Base-by-base conservation (phyloP, 805 yeast genomes). In the Teunomyces atbi region DNA sequence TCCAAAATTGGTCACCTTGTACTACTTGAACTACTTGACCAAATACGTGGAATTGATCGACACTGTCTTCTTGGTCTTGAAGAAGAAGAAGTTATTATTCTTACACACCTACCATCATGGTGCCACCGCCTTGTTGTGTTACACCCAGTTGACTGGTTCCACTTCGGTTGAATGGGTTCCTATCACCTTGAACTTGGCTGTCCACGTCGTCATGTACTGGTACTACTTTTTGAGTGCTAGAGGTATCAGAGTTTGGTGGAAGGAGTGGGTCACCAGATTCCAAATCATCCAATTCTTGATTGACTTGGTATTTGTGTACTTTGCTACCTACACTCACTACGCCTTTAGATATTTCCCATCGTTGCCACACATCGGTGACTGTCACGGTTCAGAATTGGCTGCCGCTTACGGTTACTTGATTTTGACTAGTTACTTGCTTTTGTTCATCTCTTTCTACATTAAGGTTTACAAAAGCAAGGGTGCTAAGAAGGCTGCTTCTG, bases 241-340 rank as follows among this genome's bases (percentile, higher is more conserved):
- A 65, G 96, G 96, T 48, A 88, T 91, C 63, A 84, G 89, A 61
- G 97, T 92, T 45, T 91, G 97, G 97, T 92, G 99, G 99, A 92
- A 94, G 74, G 95, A 91, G 75, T 92, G 97, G 97, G 97, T 92
- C 56, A 92, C 99, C 46, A 80, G 96, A 55, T 84, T 89, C 77
- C 99, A 92, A 76, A 92, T 92, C 71, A 74, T 88, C 60, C 99
- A 92, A 74, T 92, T 92, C 64, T 72, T 92, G 56, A 77, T 92
- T 62, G 99, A 92, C 69, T 79, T 92, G 62, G 82, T 77, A 36
- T 91, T 92, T 65, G 95, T 94, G 54, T 94, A 90, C 77, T 90
- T 88, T 68, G 96, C 97, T 43, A 86, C 96, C 46, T 92, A 89
- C 73, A 85, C 96, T 52, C 90, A 85, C 73, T 89, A 87, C 57